These are phyloP conservation scores for Colletotrichum spaethianum DNA, from an alignment of 2,329 filamentous ascomycete genomes.

Conservation along the genomic window DNA sequence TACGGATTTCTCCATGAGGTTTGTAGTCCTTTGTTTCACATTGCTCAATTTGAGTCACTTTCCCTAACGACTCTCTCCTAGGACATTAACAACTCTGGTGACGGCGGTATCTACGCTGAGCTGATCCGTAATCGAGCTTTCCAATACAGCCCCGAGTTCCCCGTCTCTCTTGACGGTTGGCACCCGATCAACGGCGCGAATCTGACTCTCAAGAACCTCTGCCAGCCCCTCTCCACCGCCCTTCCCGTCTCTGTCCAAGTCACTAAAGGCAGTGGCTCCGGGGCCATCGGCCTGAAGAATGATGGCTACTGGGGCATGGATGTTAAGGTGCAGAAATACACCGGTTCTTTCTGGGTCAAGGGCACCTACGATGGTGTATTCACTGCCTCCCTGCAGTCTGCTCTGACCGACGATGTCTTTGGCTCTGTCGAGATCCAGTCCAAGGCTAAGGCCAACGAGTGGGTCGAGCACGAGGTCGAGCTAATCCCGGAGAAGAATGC, in stretches of 20 bases:
- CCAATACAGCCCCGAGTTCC: constrained; percentile 64
- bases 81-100: constrained; percentile 78
- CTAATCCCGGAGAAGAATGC: constrained; percentile 61
- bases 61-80: constrained; percentile 44
- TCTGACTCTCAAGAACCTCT: constrained; percentile 62
- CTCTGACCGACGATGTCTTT: constrained; percentile 60
- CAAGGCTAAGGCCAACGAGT: constrained; percentile 55
- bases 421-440: constrained; percentile 63
- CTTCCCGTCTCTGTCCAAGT: constrained; percentile 67
- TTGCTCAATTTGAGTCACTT: not conserved
- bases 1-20: constrained; percentile 64
- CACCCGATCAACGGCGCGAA: constrained; percentile 57
- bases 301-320: constrained; percentile 72
- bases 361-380: constrained; percentile 63
- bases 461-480: constrained; percentile 66
- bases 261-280: constrained; percentile 47
- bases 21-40: constrained; percentile 2
- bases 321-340: constrained; percentile 62
- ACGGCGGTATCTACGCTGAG: constrained; percentile 81
- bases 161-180: constrained; percentile 62
- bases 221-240: constrained; percentile 64
- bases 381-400: constrained; percentile 62
- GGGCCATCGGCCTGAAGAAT: constrained; percentile 64
- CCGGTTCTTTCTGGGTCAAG: constrained; percentile 67
- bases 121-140: constrained; percentile 80